Evolutionary conservation across 495 filamentous ascomycete genomes (phyloP), one percentile per base, ranked within the genome.

Genomic region (Neurospora sp.): DNA sequence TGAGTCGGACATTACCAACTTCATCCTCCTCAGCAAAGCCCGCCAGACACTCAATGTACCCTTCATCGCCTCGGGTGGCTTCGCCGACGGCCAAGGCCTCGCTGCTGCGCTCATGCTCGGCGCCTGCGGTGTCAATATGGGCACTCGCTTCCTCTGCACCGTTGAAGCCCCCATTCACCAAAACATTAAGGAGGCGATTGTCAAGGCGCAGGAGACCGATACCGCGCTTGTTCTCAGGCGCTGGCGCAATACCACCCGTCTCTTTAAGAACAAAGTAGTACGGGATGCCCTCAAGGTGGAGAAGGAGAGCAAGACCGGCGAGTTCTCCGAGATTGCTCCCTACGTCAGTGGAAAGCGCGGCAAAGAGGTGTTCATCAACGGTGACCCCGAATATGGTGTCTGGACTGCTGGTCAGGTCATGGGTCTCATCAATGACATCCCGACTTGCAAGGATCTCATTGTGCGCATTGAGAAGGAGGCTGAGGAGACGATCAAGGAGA

Each of bases 41-140:
- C 86, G 95, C 24, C 96, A 99, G 84, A 88, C 89, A 2, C 88
- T 99, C 62, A 88, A 87, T 37, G 89, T 94, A 38, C 96, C 96
- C 5, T 99, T 99, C 80, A 97, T 99, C 79, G 96, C 96, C 1
- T 94, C 92, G 0, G 96, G 96, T 40, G 96, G 96, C 8, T 98
- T 98, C 78, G 96, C 94, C 19, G 96, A 99, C 80, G 96, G 96
- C 3, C 90, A 98, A 75, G 96, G 96, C 7, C 86, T 99, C 24
- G 96, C 96, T 3, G 96, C 96, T 21, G 96, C 96, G n/a, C 82
- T 99, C 73, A 89, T 88, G 36, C 88, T 99, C 17, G 96, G 96
- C 6, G 96, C 96, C 0, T 94, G 95, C 81, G 96, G 96, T 73
- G 92, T 98, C 80, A 99, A 99, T 82, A 94, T 97, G 94, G 94